These are phyloP conservation scores for Talaromyces trachyspermus DNA, from an alignment of 495 filamentous ascomycete species.

Conservation along the genomic window DNA sequence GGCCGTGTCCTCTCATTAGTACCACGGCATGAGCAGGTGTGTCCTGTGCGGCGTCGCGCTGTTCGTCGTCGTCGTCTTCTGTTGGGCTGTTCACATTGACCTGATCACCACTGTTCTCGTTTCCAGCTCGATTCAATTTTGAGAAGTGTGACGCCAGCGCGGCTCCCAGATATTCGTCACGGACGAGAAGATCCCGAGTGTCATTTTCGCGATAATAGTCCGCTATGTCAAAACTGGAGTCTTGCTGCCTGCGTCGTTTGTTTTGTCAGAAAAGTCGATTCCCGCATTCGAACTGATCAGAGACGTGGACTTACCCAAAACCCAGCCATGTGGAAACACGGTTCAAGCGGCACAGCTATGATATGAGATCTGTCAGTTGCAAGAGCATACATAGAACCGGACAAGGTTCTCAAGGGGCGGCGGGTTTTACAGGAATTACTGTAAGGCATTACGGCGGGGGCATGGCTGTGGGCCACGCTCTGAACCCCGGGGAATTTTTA, in stretches of 20 bases:
- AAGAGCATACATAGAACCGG: too few species aligned
- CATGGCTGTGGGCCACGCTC: slow-evolving; percentile 41
- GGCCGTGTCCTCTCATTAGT: slow-evolving; percentile 44
- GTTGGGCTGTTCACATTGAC: too few species aligned
- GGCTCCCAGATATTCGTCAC: slow-evolving; percentile 21
- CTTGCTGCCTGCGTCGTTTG: slow-evolving; percentile 10
- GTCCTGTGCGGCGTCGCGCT: slow-evolving; percentile 14
- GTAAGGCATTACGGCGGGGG: slow-evolving; percentile 38
- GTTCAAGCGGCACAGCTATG: slow-evolving; percentile 27
- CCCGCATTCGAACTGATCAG: neutral
- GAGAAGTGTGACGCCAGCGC: too few species aligned
- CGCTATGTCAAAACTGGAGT: slow-evolving; percentile 30
- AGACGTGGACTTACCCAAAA: slow-evolving; percentile 26
- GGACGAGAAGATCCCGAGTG: slow-evolving; percentile 36
- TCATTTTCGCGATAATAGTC: slow-evolving; percentile 16
- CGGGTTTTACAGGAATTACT: slow-evolving; percentile 24
- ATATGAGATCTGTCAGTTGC: slow-evolving; percentile 34
- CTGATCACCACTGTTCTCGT: too few species aligned
- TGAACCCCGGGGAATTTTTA: slow-evolving; percentile 31
- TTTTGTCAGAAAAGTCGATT: neutral
- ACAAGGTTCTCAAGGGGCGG: too few species aligned
- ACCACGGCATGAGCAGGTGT: slow-evolving; percentile 26
- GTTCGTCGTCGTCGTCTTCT: too few species aligned
- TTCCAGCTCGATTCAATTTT: too few species aligned
- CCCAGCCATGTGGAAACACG: slow-evolving; percentile 40